A percentile compares a stretch with the other conserved stretches of the same genome.
phyloP scores from a whole-genome alignment of 2,329 filamentous ascomycete species.

The Fusarium equiseti region DNA sequence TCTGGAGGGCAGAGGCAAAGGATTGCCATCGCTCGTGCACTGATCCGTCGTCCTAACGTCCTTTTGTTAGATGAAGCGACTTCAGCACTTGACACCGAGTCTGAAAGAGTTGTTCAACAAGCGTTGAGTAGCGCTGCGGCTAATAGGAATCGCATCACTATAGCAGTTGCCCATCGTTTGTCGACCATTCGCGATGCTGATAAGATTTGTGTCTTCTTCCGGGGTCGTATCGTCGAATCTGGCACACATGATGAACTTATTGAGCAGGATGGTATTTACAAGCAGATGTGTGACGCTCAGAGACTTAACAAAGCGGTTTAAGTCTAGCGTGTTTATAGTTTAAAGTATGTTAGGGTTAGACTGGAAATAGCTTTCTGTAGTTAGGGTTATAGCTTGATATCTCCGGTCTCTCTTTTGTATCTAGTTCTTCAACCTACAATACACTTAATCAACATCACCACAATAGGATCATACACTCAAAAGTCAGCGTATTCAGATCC shows the following conservation, averaged over 20 bases:
- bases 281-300: slow-evolving; percentile 61
- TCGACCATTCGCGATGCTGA: slow-evolving; percentile 86
- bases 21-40: slow-evolving; percentile 75
- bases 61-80: slow-evolving; percentile 43
- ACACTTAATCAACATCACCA: neutral
- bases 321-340: neutral
- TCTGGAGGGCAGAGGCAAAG: slow-evolving; percentile 77
- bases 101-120: slow-evolving; percentile 70
- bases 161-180: slow-evolving; percentile 84
- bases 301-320: slow-evolving; percentile 44
- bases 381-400: no score
- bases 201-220: slow-evolving; percentile 70
- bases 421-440: neutral
- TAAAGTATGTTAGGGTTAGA: no score
- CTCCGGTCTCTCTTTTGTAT: neutral
- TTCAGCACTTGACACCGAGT: slow-evolving; percentile 43
- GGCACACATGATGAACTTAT: slow-evolving; percentile 69
- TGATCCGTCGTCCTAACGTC: slow-evolving; percentile 51
- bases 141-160: no score
- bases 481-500: accelerated
- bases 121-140: slow-evolving; percentile 79
- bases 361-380: no score
- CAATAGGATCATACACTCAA: accelerated
- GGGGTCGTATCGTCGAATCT: slow-evolving; percentile 66
- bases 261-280: slow-evolving; percentile 58